Evolutionary conservation across 139 green algal species (phyloP), one percentile per base, ranked within the genome.

Genomic region (Chlamydomonas sp.): DNA sequence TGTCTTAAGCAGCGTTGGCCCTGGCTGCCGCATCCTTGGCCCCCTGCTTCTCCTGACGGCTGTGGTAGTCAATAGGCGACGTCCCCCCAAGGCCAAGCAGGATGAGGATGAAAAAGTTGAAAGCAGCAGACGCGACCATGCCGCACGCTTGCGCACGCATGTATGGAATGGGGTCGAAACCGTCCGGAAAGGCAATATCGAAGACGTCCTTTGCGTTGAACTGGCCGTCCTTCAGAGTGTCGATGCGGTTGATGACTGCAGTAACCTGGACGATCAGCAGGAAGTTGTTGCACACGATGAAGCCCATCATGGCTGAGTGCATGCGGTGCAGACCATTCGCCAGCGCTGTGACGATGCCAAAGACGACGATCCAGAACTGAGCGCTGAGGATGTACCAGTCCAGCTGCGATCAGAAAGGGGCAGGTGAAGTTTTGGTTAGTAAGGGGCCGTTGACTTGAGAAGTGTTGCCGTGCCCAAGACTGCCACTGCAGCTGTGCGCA

Each of bases 31-130:
- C 31, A 49, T 49, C 31, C 31, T 49, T 49, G 31, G 31, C 31
- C 31, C 31, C 31, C 31, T 49, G 31, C 31, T 49, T 49, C 31
- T 49, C 31, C 31, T 49, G 31, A 49, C 31, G 31, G 31, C 31
- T 49, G 31, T 49, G 31, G 31, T 49, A 49, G 31, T 49, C 31
- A 49, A 49, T 49, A 49, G 31, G 18, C 17, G 16, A 78, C 3
- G 80, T 68, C 5, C 80, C 80, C 1, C 57, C 67, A 8, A 68
- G 10, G 66, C 67, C 17, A 58, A 85, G 7, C 14, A 77, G 14
- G 66, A 85, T 78, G 7, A 58, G 67, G 3, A 85, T 16, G 14
- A 85, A 67, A 17, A 85, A 85, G 57, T 85, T 85, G 57, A 57
- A 78, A 4, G 80, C 75, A 4, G 80, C 80, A 2, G 57, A 60